A percentile compares a stretch with the other conserved stretches of the same genome.
Evolutionary conservation across 352 stramenopile genomes (phyloP).

Genomic region (Pythium periplocum): DNA sequence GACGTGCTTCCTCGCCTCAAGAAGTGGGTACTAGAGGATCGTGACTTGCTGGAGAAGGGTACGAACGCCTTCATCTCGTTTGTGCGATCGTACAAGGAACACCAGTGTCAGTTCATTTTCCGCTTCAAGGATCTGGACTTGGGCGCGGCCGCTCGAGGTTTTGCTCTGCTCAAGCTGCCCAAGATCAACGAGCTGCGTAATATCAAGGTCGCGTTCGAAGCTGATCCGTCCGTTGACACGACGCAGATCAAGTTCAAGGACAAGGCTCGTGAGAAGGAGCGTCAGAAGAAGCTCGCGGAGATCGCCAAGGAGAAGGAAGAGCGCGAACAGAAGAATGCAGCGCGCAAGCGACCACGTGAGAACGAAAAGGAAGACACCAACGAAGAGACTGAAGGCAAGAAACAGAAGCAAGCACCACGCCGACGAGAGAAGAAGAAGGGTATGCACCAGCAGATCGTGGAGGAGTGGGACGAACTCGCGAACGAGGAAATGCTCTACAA

Average conservation of each 20-base stretch:
- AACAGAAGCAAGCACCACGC: conserved; percentile 54
- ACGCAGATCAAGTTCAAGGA: conserved; percentile 94
- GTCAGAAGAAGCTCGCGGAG: conserved; percentile 92
- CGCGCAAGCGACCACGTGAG: conserved; percentile 50
- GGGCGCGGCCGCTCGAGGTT: conserved; percentile 84
- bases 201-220: conserved; percentile 79
- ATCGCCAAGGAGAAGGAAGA: conserved; percentile 70
- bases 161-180: conserved; percentile 73
- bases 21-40: conserved; percentile 86
- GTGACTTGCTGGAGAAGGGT: conserved; percentile 97
- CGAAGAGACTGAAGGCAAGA: conserved; percentile 59
- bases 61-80: conserved; percentile 99
- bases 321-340: conserved; percentile 51
- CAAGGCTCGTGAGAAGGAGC: conserved; percentile 94
- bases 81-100: conserved; percentile 98
- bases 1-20: conserved; percentile 89
- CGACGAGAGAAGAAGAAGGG: conserved; percentile 95
- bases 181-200: conserved; percentile 87
- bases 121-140: conserved; percentile 97
- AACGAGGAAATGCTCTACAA: conserved; percentile 97
- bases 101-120: conserved; percentile 98
- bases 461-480: conserved; percentile 99
- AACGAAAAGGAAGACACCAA: conserved; percentile 45
- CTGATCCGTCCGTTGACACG: conserved; percentile 84
- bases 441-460: conserved; percentile 93